Evolutionary conservation across 2,329 filamentous ascomycete species (phyloP).

Genomic region (Pestalotiopsis sp.): DNA sequence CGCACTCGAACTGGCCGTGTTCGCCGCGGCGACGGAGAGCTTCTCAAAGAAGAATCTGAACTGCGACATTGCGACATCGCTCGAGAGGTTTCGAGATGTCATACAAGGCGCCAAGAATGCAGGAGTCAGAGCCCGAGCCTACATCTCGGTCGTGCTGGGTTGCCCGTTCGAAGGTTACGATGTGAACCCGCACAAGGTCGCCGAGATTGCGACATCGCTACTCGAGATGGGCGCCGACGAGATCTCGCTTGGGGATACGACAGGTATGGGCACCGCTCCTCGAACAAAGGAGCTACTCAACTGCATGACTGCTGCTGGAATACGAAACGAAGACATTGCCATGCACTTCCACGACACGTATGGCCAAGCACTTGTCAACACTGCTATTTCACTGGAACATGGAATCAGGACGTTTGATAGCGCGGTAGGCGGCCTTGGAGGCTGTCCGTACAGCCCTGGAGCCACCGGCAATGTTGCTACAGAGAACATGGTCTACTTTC

Average conservation of each 20-base stretch:
- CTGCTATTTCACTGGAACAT: constrained; percentile 62
- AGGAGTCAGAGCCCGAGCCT: constrained; percentile 72
- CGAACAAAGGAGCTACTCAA: constrained; percentile 46
- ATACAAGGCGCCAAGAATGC: constrained; percentile 68
- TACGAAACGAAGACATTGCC: constrained; percentile 59
- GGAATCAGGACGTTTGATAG: constrained; percentile 69
- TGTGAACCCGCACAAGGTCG: constrained; percentile 64
- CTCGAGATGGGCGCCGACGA: constrained; percentile 89
- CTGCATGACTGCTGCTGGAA: constrained; percentile 49
- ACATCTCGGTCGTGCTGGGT: constrained; percentile 79
- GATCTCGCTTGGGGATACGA: constrained; percentile 88
- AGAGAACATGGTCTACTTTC: constrained; percentile 44
- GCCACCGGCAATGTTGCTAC: constrained; percentile 66
- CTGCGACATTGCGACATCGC: constrained; percentile 74
- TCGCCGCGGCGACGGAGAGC: constrained; percentile 79
- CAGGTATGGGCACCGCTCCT: constrained; percentile 75
- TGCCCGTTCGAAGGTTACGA: constrained; percentile 75
- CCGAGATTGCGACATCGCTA: constrained; percentile 68
- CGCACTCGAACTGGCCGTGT: constrained; percentile 74
- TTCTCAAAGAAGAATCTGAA: constrained; percentile 85
- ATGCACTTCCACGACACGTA: constrained; percentile 77
- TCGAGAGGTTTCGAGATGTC: constrained; percentile 70
- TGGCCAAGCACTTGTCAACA: constrained; percentile 69
- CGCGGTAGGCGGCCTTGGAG: constrained; percentile 67
- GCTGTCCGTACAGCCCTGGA: constrained; percentile 69